phyloP scores from a whole-genome alignment of 2,329 filamentous ascomycete genomes.

The Sporothrix phasma region DNA sequence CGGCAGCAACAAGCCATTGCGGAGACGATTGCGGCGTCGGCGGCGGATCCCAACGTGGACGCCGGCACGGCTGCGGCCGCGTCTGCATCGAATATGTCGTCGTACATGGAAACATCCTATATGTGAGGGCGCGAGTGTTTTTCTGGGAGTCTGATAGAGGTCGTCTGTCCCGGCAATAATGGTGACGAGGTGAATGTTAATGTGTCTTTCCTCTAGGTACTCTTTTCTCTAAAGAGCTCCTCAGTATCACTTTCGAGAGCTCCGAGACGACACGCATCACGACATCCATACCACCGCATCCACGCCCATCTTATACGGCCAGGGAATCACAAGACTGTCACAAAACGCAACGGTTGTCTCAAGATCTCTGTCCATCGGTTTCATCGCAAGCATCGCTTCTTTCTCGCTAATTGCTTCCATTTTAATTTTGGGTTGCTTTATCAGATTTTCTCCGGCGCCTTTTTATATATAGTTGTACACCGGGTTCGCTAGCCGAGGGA shows the following conservation, averaged over 20 bases:
- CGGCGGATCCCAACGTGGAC: background rate
- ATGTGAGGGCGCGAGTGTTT: background rate
- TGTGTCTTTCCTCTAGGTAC: background rate
- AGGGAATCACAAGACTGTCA: background rate
- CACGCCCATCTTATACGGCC: no score
- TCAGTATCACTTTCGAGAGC: background rate
- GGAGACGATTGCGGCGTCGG: background rate
- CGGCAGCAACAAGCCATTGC: background rate
- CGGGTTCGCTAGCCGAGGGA: background rate
- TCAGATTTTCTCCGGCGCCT: background rate
- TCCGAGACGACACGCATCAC: no score
- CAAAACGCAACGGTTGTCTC: background rate
- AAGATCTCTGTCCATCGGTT: background rate
- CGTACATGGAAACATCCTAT: background rate
- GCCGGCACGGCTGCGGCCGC: background rate
- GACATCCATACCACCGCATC: no score
- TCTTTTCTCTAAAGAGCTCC: background rate
- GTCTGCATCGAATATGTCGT: background rate
- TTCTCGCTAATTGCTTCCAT: background rate
- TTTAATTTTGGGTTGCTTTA: background rate
- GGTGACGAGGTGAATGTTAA: background rate
- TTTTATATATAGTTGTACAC: background rate
- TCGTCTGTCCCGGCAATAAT: no score
- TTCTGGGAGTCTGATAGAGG: no score
- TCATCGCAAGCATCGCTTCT: background rate